Evolutionary conservation across 2,329 filamentous ascomycete species (phyloP).

Genomic region (Colletotrichum navitas): DNA sequence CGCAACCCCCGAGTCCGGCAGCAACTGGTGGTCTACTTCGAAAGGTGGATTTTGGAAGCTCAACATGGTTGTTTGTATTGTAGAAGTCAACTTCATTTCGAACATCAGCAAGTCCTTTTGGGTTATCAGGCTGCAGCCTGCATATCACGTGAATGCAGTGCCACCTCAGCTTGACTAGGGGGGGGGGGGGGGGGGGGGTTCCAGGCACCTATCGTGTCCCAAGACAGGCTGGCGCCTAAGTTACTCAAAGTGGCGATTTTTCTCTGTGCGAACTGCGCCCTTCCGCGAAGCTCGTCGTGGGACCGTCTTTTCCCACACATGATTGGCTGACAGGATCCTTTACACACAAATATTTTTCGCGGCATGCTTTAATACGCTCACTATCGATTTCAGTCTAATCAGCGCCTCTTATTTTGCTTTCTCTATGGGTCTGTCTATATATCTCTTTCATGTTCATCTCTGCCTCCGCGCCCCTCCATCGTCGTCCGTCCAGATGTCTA

Average conservation of each 20-base stretch:
- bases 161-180: background rate
- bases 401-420: background rate
- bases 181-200: background rate
- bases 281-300: background rate
- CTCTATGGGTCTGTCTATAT: background rate
- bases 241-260: background rate
- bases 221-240: background rate
- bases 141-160: background rate
- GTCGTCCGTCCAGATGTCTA: constrained; percentile 64
- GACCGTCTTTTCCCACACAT: background rate
- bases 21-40: background rate
- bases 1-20: background rate
- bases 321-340: background rate
- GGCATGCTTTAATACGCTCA: background rate
- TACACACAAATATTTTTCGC: background rate
- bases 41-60: background rate
- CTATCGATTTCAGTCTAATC: background rate
- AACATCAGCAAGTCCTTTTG: background rate
- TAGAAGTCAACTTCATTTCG: too few relatives aligned
- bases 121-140: background rate
- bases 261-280: background rate
- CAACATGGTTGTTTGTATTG: background rate
- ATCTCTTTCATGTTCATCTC: constrained; percentile 43
- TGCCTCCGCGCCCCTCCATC: constrained; percentile 59
- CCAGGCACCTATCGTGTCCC: background rate